Conservation (phyloP, 306 rosid species). For the Fagus crenata region DNA sequence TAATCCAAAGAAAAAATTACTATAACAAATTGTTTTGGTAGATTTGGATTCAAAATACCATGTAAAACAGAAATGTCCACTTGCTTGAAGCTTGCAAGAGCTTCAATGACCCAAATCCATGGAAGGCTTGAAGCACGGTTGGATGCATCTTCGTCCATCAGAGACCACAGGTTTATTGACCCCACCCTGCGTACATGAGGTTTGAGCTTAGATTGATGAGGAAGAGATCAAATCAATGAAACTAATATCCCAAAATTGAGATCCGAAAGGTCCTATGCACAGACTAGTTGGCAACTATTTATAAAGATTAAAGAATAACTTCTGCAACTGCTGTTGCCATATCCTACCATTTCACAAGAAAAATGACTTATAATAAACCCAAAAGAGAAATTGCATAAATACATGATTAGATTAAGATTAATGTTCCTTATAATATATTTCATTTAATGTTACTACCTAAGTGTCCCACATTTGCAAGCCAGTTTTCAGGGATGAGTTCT, state of each 20-base stretch:
- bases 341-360: neutral
- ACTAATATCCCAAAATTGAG: neutral
- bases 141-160: constrained; percentile 38
- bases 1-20: neutral
- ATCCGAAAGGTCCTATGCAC: neutral
- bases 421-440: neutral
- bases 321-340: neutral
- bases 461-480: too few species aligned
- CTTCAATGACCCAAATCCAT: constrained; percentile 73
- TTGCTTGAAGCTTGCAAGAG: constrained; percentile 48
- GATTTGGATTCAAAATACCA: constrained; percentile 22
- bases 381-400: neutral
- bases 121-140: constrained; percentile 38
- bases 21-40: too few species aligned
- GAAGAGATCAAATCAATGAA: neutral
- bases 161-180: constrained; percentile 1
- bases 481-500: too few species aligned
- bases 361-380: neutral
- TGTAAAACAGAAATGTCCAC: constrained; percentile 39
- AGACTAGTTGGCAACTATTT: too few species aligned
- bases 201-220: neutral
- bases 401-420: neutral
- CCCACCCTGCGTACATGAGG: neutral
- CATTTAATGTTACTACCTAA: neutral
- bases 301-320: neutral